phyloP scores from a whole-genome alignment of 306 rosid species.

The Pachyrhizus erosus region DNA sequence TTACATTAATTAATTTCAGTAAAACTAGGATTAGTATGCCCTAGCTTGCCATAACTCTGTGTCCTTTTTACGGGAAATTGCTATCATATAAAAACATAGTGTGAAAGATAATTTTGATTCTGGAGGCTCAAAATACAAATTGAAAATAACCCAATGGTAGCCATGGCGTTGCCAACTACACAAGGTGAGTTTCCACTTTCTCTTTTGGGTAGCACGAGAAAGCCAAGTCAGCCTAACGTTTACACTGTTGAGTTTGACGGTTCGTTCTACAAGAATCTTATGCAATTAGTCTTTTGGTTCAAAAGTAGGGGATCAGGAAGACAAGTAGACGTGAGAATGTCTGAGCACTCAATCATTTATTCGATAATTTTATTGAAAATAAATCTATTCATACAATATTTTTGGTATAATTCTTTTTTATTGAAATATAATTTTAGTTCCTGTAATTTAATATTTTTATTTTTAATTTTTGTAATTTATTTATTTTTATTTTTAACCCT shows the following conservation, averaged over 20 bases:
- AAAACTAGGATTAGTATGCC: not conserved
- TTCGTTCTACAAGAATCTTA: not conserved
- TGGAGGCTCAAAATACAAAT: conserved; percentile 20
- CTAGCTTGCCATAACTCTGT: not conserved
- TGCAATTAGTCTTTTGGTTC: not conserved
- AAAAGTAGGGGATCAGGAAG: not conserved
- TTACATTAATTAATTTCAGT: not conserved
- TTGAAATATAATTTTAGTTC: too few relatives aligned
- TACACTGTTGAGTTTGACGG: not conserved
- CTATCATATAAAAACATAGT: conserved; percentile 31
- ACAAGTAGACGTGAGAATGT: not conserved
- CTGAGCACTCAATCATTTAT: not conserved
- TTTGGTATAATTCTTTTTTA: too few relatives aligned
- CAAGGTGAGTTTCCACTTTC: not conserved
- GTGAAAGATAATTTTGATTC: conserved; percentile 40
- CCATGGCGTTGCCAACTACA: not conserved
- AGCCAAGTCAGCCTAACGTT: conserved; percentile 1
- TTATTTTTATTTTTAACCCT: too few relatives aligned
- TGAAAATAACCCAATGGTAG: not conserved
- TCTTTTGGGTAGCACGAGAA: conserved; percentile 8
- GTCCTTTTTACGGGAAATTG: conserved; percentile 28
- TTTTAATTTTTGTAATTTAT: too few relatives aligned
- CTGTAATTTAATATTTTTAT: too few relatives aligned
- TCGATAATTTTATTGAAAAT: not conserved
- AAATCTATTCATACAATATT: not conserved